Percentiles rank a stretch among this genome's conserved stretches.
These are phyloP conservation scores for Omphalotus guepiniiformis DNA, from an alignment of 768 basidiomycete species.

Conservation along the genomic window DNA sequence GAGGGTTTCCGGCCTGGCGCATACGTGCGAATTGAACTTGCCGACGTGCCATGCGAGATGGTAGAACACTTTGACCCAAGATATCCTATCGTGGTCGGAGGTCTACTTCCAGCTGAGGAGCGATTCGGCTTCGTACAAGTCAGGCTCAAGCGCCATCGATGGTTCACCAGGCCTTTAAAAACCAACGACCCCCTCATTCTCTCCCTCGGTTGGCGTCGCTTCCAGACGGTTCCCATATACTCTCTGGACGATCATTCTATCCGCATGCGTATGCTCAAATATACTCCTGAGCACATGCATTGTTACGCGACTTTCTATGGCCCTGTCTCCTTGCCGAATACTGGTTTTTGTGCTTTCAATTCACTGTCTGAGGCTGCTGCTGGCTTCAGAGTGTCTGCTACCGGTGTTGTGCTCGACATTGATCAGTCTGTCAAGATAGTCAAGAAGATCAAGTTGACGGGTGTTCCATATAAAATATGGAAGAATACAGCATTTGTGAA, in stretches of 20 bases:
- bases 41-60: slow-evolving; percentile 84
- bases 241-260: slow-evolving; percentile 97
- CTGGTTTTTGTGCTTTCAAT: slow-evolving; percentile 97
- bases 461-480: slow-evolving; percentile 94
- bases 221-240: slow-evolving; percentile 93
- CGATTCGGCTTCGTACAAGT: slow-evolving; percentile 93
- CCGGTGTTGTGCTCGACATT: slow-evolving; percentile 91
- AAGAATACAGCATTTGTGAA: slow-evolving; percentile 98
- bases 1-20: slow-evolving; percentile 89
- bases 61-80: slow-evolving; percentile 89
- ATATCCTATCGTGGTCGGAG: slow-evolving; percentile 90
- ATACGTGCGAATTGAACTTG: slow-evolving; percentile 90
- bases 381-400: slow-evolving; percentile 88
- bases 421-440: slow-evolving; percentile 93
- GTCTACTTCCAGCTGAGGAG: slow-evolving; percentile 85
- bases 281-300: slow-evolving; percentile 99
- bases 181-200: slow-evolving; percentile 96
- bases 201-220: slow-evolving; percentile 96
- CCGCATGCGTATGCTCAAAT: slow-evolving; percentile 99
- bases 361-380: slow-evolving; percentile 53
- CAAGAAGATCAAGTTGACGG: slow-evolving; percentile 97
- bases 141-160: slow-evolving; percentile 93
- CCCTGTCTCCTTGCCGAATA: slow-evolving; percentile 87
- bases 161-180: slow-evolving; percentile 89
- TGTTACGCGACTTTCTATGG: slow-evolving; percentile 98